These are phyloP conservation scores for Paragyromitra xinjiangensis DNA, from an alignment of 495 filamentous ascomycete genomes.

Conservation along the genomic window DNA sequence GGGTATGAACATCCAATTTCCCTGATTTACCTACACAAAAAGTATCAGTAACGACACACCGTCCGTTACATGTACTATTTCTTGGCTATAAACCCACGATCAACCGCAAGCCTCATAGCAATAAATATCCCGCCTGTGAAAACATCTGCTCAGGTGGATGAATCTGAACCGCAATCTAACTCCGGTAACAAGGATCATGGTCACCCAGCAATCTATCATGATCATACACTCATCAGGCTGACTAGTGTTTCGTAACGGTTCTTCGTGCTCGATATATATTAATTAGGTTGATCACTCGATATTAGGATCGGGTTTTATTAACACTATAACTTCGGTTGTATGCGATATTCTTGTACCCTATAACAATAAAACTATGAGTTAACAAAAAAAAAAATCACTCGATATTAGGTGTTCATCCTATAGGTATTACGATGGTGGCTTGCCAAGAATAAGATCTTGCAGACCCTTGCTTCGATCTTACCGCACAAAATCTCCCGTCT, in stretches of 20 bases:
- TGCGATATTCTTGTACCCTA: too few species aligned
- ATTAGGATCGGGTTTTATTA: background rate
- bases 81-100: background rate
- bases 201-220: background rate
- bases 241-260: slow-evolving; percentile 15
- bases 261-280: slow-evolving; percentile 29
- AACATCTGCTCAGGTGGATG: background rate
- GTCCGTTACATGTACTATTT: slow-evolving; percentile 16
- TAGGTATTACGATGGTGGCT: too few species aligned
- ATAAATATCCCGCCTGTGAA: background rate
- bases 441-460: too few species aligned
- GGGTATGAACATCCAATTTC: background rate
- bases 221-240: slow-evolving; percentile 1
- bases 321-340: too few species aligned
- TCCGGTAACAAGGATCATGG: background rate
- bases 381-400: background rate
- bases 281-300: slow-evolving; percentile 9
- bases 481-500: too few species aligned
- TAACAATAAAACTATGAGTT: too few species aligned
- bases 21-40: slow-evolving; percentile 8
- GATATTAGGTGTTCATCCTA: slow-evolving; percentile 10
- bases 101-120: background rate
- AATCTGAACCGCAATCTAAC: background rate
- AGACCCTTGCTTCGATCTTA: too few species aligned
- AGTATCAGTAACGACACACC: slow-evolving; percentile 26